These are phyloP conservation scores for Lupinus albus DNA, from an alignment of 306 rosid species.

Conservation along the genomic window DNA sequence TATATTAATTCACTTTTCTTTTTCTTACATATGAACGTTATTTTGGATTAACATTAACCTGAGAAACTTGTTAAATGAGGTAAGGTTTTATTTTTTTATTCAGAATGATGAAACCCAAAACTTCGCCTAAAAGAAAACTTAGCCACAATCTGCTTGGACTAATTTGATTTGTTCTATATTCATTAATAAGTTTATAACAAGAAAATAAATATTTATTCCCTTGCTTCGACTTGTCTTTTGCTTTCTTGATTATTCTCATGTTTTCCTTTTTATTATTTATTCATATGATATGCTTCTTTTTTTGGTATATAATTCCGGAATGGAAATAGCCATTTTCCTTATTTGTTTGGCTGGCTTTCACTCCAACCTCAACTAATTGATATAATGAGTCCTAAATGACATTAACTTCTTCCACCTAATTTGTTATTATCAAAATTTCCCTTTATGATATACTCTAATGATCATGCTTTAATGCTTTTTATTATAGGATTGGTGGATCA, in stretches of 20 bases:
- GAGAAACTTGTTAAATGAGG: too few species aligned
- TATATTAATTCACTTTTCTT: neutral
- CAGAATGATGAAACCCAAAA: too few species aligned
- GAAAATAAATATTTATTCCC: too few species aligned
- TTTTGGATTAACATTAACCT: too few species aligned
- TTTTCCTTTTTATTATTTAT: constrained; percentile 18
- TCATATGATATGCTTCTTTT: constrained; percentile 5
- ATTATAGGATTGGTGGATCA: constrained; percentile 88
- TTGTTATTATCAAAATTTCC: neutral
- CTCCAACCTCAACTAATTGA: constrained; percentile 1
- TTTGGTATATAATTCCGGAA: neutral
- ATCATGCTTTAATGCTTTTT: constrained; percentile 4
- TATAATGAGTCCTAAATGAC: constrained; percentile 5
- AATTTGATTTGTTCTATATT: too few species aligned
- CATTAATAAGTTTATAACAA: too few species aligned
- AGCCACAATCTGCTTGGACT: too few species aligned
- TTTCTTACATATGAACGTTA: too few species aligned
- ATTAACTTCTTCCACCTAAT: constrained; percentile 11
- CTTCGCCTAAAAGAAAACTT: too few species aligned
- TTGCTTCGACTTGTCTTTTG: constrained; percentile 20
- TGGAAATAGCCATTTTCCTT: neutral
- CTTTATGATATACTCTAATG: constrained; percentile 13
- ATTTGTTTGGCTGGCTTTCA: constrained; percentile 14
- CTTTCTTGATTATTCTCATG: neutral
- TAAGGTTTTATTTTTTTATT: too few species aligned